Base-by-base conservation (phyloP, 495 filamentous ascomycete genomes). In the Podospora didyma region DNA sequence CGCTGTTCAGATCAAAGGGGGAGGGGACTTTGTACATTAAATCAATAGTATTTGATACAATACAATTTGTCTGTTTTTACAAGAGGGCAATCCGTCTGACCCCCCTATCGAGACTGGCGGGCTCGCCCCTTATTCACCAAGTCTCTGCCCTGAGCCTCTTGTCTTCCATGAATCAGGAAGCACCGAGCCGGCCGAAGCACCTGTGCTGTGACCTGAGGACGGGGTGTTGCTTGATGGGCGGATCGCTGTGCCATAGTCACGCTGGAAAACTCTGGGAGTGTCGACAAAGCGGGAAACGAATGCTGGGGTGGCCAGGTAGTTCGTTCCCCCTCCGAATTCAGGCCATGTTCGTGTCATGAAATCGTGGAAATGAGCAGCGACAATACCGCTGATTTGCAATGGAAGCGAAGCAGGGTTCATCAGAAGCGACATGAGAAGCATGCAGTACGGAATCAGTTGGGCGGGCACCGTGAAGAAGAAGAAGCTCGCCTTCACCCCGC, bases 301-400 rank as follows among this genome's bases (percentile, higher is more conserved):
- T 0, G 50, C 62, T 1, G 92, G 92, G 0, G 91, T 92, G 16
- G 69, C 70, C 46, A 96, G 72, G 51, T 82, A 79, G 62, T 89
- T 93, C 26, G 72, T 71, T 3, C 91, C 91, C 49, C 87, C 86
- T 20, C 90, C 91, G 72, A 92, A 92, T 42, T 84, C 80, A 16
- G 92, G 92, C 73, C 88, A 96, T 26, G 93, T 79, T 41, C 86
- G 80, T 2, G 87, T 90, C 45, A 95, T 67, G 64, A 96, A 97
- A 63, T 96, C 88, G 68, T 91, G 89, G 21, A 91, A 67, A 68
- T 96, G 92, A 21, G 90, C 92, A 17, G 89, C 89, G 37, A 92
- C 49, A 24, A 97, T 79, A 17, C 92, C 92, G 17, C 74, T 88
- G 39, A 77, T 62, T 51, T 90, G 84, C 10, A 78, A 69, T 2